Conservation (phyloP, 2,329 filamentous ascomycete genomes). For the Aspergillus alliaceus region DNA sequence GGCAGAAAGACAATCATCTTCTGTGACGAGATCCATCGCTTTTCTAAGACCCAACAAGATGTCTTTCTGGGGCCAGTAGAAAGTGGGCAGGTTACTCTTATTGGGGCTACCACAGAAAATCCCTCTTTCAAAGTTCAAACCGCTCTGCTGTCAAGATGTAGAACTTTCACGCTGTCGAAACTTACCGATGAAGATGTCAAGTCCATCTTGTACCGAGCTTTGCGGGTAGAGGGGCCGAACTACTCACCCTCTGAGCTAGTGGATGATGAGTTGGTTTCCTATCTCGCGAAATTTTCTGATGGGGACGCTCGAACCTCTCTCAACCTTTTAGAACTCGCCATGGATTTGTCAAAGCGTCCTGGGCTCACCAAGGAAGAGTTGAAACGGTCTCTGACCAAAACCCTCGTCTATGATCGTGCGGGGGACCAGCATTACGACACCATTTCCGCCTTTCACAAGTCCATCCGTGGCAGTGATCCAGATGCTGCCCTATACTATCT, state of each 20-base stretch:
- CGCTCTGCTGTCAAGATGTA: constrained; percentile 82
- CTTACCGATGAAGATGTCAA: constrained; percentile 71
- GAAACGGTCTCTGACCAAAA: constrained; percentile 83
- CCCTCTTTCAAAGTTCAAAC: constrained; percentile 90
- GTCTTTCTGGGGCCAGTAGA: constrained; percentile 93
- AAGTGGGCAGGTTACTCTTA: constrained; percentile 82
- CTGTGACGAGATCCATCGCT: constrained; percentile 94
- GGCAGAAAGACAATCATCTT: constrained; percentile 94
- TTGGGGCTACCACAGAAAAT: constrained; percentile 96
- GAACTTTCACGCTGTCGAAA: constrained; percentile 82
- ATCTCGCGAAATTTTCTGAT: constrained; percentile 83
- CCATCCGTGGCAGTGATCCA: constrained; percentile 80
- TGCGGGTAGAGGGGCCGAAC: constrained; percentile 60
- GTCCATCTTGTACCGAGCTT: constrained; percentile 73
- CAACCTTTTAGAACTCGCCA: constrained; percentile 85
- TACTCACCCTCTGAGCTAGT: constrained; percentile 58
- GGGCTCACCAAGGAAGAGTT: constrained; percentile 72
- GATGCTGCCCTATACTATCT: constrained; percentile 94
- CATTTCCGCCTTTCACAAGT: constrained; percentile 96
- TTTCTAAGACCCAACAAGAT: constrained; percentile 90
- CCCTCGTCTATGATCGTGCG: constrained; percentile 88
- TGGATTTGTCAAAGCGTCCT: constrained; percentile 68
- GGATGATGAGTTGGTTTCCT: constrained; percentile 73
- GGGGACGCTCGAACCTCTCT: constrained; percentile 91
- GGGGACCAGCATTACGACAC: constrained; percentile 98